A percentile compares a stretch with the other conserved stretches of the same genome.
Evolutionary conservation across 805 yeast species (phyloP).

Genomic region (Nakazawaea ernobii): DNA sequence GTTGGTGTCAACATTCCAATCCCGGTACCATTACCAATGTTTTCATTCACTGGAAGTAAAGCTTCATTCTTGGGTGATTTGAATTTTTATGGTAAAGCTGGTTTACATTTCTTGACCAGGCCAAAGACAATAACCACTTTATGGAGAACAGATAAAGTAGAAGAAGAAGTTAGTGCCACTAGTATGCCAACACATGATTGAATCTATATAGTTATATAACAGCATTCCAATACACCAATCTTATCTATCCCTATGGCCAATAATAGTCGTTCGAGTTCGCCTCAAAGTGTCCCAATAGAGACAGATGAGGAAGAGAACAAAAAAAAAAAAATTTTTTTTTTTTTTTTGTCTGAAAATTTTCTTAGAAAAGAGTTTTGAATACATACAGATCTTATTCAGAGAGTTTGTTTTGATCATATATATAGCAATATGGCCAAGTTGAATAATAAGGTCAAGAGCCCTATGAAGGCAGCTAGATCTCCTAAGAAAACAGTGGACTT

Average conservation of each 20-base stretch:
- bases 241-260: neutral
- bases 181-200: slow-evolving; percentile 58
- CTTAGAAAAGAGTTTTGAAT: neutral
- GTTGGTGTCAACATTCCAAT: slow-evolving; percentile 76
- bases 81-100: slow-evolving; percentile 77
- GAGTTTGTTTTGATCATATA: neutral
- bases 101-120: slow-evolving; percentile 65
- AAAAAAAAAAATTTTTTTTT: neutral
- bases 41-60: slow-evolving; percentile 72
- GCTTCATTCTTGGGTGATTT: slow-evolving; percentile 74
- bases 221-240: neutral
- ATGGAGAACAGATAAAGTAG: slow-evolving; percentile 53
- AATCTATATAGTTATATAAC: neutral
- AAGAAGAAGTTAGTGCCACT: slow-evolving; percentile 47
- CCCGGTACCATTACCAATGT: slow-evolving; percentile 79
- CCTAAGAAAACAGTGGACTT: slow-evolving; percentile 9
- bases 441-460: neutral
- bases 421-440: neutral
- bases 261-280: neutral
- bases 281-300: neutral
- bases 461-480: neutral
- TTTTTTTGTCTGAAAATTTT: neutral
- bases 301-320: neutral
- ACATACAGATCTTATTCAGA: neutral
- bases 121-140: slow-evolving; percentile 68